A percentile compares a stretch with the other conserved stretches of the same genome.
These are phyloP conservation scores for Discostella stelligera DNA, from an alignment of 352 stramenopile genomes.

Conservation along the genomic window DNA sequence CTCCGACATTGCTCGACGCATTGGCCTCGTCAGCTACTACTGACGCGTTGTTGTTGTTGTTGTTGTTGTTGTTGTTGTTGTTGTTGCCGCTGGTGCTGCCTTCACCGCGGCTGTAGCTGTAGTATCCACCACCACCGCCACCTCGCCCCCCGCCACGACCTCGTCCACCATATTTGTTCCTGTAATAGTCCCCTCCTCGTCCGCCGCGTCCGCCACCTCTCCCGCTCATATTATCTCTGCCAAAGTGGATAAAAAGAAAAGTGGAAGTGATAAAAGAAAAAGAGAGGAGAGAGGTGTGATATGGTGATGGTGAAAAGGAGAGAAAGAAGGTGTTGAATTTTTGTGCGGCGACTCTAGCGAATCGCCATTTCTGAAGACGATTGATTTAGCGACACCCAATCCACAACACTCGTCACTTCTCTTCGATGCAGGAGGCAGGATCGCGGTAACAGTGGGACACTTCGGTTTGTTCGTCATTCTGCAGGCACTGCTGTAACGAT, in stretches of 20 bases:
- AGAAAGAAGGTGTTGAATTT: no score
- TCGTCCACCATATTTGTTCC: constrained; percentile 37
- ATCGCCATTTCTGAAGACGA: no score
- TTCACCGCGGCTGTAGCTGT: background rate
- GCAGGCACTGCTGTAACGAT: no score
- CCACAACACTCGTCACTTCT: no score
- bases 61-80: no score
- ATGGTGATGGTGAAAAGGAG: no score
- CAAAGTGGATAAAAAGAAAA: background rate
- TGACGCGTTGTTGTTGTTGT: background rate
- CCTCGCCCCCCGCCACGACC: constrained; percentile 37
- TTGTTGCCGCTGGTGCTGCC: background rate
- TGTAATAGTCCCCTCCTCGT: constrained; percentile 35
- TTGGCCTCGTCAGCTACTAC: constrained; percentile 3
- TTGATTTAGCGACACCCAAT: no score
- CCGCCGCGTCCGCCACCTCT: constrained; percentile 34
- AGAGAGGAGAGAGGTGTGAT: no score
- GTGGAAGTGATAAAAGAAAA: background rate
- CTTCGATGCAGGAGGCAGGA: no score
- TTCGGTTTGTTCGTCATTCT: no score
- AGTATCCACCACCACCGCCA: constrained; percentile 2
- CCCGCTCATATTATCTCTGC: constrained; percentile 23
- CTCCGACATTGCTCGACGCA: constrained; percentile 1
- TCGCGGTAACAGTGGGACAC: no score
- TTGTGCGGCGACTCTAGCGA: no score